A percentile compares a stretch with the other conserved stretches of the same genome.
Conservation (phyloP, 1,284 basidiomycete species). For the Fomes fomentarius region DNA sequence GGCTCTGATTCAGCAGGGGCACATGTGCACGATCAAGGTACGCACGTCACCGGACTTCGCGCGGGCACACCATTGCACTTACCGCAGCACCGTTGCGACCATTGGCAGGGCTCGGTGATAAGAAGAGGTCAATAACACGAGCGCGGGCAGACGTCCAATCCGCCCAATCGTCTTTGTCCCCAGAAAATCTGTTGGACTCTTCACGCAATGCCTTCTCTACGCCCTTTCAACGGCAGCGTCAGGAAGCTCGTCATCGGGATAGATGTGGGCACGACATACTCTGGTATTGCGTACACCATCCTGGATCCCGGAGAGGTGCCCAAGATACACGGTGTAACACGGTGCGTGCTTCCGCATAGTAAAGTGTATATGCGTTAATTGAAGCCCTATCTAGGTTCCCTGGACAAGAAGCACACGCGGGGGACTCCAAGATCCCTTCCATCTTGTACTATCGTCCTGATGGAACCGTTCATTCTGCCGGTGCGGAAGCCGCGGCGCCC, state of each 20-base stretch:
- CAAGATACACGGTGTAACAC: constrained; percentile 47
- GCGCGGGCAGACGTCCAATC: too few species aligned
- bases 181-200: too few species aligned
- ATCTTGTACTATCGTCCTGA: constrained; percentile 53
- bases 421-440: constrained; percentile 58
- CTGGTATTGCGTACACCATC: constrained; percentile 50
- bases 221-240: too few species aligned
- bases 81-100: too few species aligned
- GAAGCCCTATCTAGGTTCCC: constrained; percentile 38
- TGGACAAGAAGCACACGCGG: constrained; percentile 42
- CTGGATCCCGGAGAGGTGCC: constrained; percentile 52
- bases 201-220: too few species aligned
- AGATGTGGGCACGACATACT: constrained; percentile 57
- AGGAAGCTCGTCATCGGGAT: constrained; percentile 52
- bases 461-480: constrained; percentile 49
- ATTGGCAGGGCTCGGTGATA: too few species aligned
- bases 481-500: constrained; percentile 54
- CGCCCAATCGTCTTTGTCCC: too few species aligned
- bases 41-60: too few species aligned
- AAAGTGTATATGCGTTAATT: background rate
- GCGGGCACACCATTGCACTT: too few species aligned
- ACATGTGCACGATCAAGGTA: too few species aligned
- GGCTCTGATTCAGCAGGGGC: too few species aligned
- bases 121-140: too few species aligned
- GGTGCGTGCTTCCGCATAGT: constrained; percentile 32